Base-by-base conservation (phyloP, 202 grass and related monocot genomes). In the Musa balbisiana region DNA sequence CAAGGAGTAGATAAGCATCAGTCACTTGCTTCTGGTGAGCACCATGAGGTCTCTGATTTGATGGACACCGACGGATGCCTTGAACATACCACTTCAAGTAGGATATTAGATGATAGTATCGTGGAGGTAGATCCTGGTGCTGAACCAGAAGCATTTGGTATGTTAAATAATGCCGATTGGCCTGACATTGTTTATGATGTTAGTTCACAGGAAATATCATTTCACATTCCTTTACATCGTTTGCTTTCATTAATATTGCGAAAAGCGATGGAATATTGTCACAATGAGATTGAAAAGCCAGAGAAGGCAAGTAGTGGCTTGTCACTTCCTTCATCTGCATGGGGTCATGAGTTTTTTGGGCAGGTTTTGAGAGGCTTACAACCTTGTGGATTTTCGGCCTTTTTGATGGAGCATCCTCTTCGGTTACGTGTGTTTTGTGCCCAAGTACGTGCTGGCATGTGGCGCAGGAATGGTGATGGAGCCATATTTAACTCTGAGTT, bases 331-430 rank as follows among this genome's bases (percentile, higher is more conserved):
- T 81, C 76, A 64, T 83, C 26, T 73, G 77, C 74, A 62, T 78
- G 77, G 74, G 65, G 62, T 55, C 62, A 54, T 84, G 89, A 87
- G 56, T 99, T 99, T 82, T 95, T 95, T 60, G 68, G 82, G 59
- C 78, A 83, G 53, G 69, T 90, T 77, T 85, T 99, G 65, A 80
- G 78, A 76, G 85, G 89, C 6, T 92, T 74, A 58, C 72, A 86
- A 69, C 88, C 89, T 49, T 87, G 79, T 83, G 87, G 87, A 22
- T 89, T 99, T 83, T 85, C 91, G 77, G 88, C 91, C 74, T 78
- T 89, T 92, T 78, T 95, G 82, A 92, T 99, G 96, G 96, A 99
- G 78, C 91, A 99, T 89, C 96, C 91, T 56, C 80, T 99, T 83
- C 86, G 89, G 80, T 75, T 99, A 69, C 92, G 91, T 71, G 96